Evolutionary conservation across 2,329 filamentous ascomycete species (phyloP).

Genomic region (Septoria linicola): DNA sequence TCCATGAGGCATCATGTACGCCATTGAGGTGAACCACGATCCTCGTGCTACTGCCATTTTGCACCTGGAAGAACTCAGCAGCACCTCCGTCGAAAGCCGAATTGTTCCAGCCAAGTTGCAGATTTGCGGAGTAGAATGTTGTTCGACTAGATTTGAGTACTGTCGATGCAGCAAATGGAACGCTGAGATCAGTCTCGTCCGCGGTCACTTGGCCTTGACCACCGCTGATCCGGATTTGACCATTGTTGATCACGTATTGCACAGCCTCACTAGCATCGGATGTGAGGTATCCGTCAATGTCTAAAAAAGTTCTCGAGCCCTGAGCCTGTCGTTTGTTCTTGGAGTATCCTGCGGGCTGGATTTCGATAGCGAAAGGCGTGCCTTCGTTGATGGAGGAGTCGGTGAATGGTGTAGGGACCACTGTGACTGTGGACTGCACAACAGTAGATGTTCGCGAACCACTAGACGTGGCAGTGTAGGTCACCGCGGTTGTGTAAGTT

Average conservation of each 20-base stretch:
- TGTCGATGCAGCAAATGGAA: conserved; percentile 32
- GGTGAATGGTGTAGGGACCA: conserved; percentile 27
- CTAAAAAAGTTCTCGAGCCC: conserved; percentile 29
- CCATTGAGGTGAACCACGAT: conserved; percentile 36
- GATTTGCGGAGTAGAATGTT: conserved; percentile 31
- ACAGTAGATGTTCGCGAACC: conserved; percentile 28
- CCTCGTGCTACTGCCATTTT: conserved; percentile 30
- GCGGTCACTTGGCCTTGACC: conserved; percentile 34
- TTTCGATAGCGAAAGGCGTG: conserved; percentile 34
- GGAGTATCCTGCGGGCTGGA: conserved; percentile 23
- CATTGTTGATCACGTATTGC: conserved; percentile 34
- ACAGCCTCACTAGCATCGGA: conserved; percentile 33
- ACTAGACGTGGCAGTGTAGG: conserved; percentile 12
- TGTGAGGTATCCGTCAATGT: conserved; percentile 37
- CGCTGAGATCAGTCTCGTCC: conserved; percentile 23
- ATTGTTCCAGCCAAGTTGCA: conserved; percentile 37
- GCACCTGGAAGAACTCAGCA: conserved; percentile 37
- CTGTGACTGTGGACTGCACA: conserved; percentile 33
- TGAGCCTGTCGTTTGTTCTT: conserved; percentile 28
- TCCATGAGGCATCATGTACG: conserved; percentile 30
- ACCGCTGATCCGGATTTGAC: conserved; percentile 29
- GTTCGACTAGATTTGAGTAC: conserved; percentile 31
- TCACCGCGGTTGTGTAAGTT: conserved; percentile 17
- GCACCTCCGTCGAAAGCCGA: conserved; percentile 33
- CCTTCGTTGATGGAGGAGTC: conserved; percentile 36